phyloP scores from a whole-genome alignment of 768 basidiomycete species.

The Hysterangium stoloniferum region DNA sequence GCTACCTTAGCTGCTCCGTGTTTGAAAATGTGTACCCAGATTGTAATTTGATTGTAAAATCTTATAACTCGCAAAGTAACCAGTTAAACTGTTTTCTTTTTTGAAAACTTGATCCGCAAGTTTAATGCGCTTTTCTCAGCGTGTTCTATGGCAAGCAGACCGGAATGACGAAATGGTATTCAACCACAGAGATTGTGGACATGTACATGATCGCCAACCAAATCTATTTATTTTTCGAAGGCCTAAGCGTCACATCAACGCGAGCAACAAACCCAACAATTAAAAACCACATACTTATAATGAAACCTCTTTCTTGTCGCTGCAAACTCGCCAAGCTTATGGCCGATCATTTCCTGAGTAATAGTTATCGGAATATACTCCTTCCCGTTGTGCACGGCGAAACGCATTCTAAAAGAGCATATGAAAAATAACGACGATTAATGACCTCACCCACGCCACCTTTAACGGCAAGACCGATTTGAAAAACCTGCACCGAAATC shows the following conservation, averaged over 20 bases:
- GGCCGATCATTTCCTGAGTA: slow-evolving; percentile 97
- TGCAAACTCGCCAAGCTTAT: slow-evolving; percentile 94
- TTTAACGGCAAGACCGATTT: not conserved
- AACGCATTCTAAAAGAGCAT: slow-evolving; percentile 83
- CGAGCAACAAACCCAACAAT: not conserved
- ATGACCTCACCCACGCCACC: not conserved
- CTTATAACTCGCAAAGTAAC: too few relatives aligned
- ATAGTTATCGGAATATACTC: slow-evolving; percentile 79
- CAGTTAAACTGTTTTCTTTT: too few relatives aligned
- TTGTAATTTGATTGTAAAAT: too few relatives aligned
- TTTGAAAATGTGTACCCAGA: too few relatives aligned
- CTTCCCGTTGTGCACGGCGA: slow-evolving; percentile 93
- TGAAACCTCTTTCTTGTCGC: slow-evolving; percentile 82
- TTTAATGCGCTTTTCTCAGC: too few relatives aligned
- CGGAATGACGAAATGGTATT: too few relatives aligned
- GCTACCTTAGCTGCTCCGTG: too few relatives aligned
- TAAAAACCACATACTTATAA: slow-evolving; percentile 58
- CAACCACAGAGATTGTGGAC: too few relatives aligned
- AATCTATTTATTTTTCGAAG: slow-evolving; percentile 12
- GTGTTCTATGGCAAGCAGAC: too few relatives aligned
- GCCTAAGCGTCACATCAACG: not conserved
- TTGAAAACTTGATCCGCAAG: too few relatives aligned
- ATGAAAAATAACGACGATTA: too few relatives aligned
- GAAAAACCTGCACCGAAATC: not conserved
- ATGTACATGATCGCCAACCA: too few relatives aligned